Percentiles rank a stretch among this genome's conserved stretches.
phyloP scores from a whole-genome alignment of 768 basidiomycete genomes.

The Xerocomus potaroensis region DNA sequence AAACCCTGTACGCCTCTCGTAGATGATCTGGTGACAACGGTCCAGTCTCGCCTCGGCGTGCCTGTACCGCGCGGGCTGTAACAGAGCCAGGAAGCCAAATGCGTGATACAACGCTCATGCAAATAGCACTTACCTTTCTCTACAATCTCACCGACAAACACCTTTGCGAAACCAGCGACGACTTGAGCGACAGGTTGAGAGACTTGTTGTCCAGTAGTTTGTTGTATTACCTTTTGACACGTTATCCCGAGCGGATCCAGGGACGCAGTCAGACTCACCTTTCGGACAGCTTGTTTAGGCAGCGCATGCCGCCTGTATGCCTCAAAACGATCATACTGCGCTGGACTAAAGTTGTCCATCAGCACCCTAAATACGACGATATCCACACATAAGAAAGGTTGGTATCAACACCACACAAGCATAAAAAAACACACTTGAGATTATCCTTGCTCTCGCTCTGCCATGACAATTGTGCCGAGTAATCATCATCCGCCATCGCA shows the following conservation, averaged over 20 bases:
- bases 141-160: constrained; percentile 90
- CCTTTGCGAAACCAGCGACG: constrained; percentile 85
- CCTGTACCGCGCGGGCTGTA: constrained; percentile 73
- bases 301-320: constrained; percentile 81
- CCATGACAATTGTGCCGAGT: constrained; percentile 77
- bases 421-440: constrained; percentile 57
- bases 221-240: constrained; percentile 70
- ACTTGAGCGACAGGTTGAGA: constrained; percentile 86
- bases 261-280: constrained; percentile 40
- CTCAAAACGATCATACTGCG: constrained; percentile 86
- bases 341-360: constrained; percentile 82
- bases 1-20: constrained; percentile 82
- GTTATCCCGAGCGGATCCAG: neutral
- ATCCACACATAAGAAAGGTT: neutral
- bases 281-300: constrained; percentile 78
- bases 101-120: neutral
- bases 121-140: constrained; percentile 59
- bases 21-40: constrained; percentile 86
- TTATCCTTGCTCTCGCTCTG: constrained; percentile 88
- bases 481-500: constrained; percentile 87
- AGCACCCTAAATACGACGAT: constrained; percentile 56
- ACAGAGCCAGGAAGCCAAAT: neutral
- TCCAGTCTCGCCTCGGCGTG: constrained; percentile 65
- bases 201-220: constrained; percentile 74
- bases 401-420: neutral